Evolutionary conservation across 179 eudicot genomes (phyloP).

Genomic region (Gypsophila paniculata): DNA sequence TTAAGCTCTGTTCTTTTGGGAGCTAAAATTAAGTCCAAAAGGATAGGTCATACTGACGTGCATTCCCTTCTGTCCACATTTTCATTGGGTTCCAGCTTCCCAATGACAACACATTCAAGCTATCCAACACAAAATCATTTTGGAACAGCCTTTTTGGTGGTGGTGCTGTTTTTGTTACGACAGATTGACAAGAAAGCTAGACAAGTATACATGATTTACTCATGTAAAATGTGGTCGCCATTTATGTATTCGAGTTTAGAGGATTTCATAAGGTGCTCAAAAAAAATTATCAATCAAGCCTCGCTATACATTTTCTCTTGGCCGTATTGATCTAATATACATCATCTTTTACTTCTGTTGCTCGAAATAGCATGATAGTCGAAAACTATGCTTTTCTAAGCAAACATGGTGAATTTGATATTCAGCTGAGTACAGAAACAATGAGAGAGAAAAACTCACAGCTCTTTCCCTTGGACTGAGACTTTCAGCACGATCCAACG

Average conservation of each 20-base stretch:
- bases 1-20: no score
- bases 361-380: not conserved
- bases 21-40: no score
- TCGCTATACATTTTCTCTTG: not conserved
- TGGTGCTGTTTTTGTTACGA: not conserved
- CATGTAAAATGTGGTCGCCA: constrained; percentile 1
- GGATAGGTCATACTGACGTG: no score
- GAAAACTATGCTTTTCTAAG: not conserved
- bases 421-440: not conserved
- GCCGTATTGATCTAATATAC: not conserved
- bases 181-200: not conserved
- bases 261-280: not conserved
- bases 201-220: not conserved
- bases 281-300: no score
- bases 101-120: no score
- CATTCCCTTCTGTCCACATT: no score
- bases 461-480: constrained; percentile 96
- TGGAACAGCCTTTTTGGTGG: not conserved
- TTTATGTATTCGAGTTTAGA: not conserved
- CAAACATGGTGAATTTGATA: not conserved
- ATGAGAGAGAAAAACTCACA: constrained; percentile 48
- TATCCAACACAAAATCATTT: no score
- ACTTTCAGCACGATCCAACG: constrained; percentile 54
- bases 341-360: not conserved
- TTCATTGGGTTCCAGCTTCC: no score